Evolutionary conservation across 208 protist species (phyloP).

Genomic region (Acanthamoeba royreba): DNA sequence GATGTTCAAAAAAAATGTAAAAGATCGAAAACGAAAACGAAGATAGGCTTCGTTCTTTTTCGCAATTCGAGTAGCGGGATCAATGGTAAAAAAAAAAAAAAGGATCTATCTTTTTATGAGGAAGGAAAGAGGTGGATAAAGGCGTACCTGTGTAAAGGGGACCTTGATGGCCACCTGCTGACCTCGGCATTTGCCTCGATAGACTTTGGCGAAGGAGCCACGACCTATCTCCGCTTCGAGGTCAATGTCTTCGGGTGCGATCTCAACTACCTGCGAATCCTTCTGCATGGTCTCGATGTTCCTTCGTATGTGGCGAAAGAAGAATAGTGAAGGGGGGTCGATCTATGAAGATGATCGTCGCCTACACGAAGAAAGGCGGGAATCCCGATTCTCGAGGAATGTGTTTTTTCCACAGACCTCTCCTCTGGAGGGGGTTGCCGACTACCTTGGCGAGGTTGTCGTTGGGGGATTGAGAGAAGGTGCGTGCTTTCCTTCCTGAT

Average conservation of each 20-base stretch:
- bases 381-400: too few species aligned
- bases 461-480: too few species aligned
- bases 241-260: background rate
- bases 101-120: background rate
- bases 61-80: background rate
- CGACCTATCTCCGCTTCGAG: conserved; percentile 14
- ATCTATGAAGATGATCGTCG: too few species aligned
- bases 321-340: background rate
- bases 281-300: background rate
- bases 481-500: too few species aligned
- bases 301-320: background rate
- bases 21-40: too few species aligned
- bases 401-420: too few species aligned
- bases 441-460: too few species aligned
- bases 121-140: too few species aligned
- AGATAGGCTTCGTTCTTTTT: too few species aligned
- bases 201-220: conserved; percentile 36
- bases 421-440: too few species aligned
- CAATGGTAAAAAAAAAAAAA: background rate
- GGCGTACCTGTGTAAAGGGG: background rate
- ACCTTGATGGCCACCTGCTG: conserved; percentile 44
- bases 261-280: background rate
- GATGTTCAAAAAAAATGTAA: too few species aligned
- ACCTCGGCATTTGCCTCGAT: conserved; percentile 19
- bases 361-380: too few species aligned